Conservation (phyloP, 768 basidiomycete genomes). For the Guyanaporus albipodus region DNA sequence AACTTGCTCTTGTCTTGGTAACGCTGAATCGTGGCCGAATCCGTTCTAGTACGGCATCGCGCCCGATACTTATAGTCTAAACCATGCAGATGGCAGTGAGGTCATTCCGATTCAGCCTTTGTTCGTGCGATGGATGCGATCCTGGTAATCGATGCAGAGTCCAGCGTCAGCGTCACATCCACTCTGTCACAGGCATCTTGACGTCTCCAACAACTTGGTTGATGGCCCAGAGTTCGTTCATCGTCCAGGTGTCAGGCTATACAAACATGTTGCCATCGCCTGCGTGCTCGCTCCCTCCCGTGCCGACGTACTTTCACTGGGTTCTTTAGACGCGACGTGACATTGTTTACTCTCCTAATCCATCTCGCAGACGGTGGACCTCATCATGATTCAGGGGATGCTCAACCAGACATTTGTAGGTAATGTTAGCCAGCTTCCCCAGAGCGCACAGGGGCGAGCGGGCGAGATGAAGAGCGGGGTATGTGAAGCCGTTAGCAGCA, state of each 20-base stretch:
- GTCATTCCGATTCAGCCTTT: slow-evolving; percentile 48
- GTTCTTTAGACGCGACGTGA: slow-evolving; percentile 44
- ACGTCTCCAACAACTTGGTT: slow-evolving; percentile 17
- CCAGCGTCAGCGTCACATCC: neutral
- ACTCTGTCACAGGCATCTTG: too few relatives aligned
- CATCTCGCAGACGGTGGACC: slow-evolving; percentile 54
- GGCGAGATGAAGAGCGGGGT: slow-evolving; percentile 28
- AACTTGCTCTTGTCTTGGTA: slow-evolving; percentile 20
- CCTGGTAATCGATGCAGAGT: slow-evolving; percentile 45
- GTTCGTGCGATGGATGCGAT: slow-evolving; percentile 48
- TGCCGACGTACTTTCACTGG: too few relatives aligned
- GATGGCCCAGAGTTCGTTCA: too few relatives aligned
- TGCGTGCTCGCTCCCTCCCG: slow-evolving; percentile 31
- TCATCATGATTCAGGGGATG: slow-evolving; percentile 39
- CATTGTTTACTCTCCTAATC: slow-evolving; percentile 40
- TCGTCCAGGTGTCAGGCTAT: too few relatives aligned
- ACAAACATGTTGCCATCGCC: slow-evolving; percentile 32
- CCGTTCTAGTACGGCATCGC: slow-evolving; percentile 36
- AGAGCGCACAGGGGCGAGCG: slow-evolving; percentile 31
- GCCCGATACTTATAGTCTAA: slow-evolving; percentile 33
- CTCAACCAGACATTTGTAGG: slow-evolving; percentile 43
- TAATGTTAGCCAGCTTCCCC: too few relatives aligned
- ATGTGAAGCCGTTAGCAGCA: slow-evolving; percentile 14
- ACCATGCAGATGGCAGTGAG: slow-evolving; percentile 40
- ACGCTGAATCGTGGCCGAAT: slow-evolving; percentile 35